Evolutionary conservation across 108 stramenopile genomes (phyloP), one percentile per base, ranked within the genome.

Genomic region (Cylindrotheca closterium): DNA sequence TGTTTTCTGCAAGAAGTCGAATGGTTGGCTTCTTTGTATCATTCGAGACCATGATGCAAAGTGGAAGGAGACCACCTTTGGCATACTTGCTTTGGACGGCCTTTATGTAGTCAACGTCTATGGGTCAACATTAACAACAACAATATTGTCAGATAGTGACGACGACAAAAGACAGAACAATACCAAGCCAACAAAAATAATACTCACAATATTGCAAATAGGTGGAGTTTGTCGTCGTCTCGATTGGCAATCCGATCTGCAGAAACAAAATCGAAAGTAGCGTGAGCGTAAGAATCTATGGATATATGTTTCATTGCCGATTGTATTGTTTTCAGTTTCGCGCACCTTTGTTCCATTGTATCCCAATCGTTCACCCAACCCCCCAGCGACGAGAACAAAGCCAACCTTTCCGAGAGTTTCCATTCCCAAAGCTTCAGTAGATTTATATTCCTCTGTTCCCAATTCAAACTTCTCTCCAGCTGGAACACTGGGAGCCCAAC

Each of bases 21-120:
- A 81, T 58, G 5, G 99, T 99, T 53, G 77, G 79, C 8, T 56
- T 82, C 65, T 98, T 88, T 1, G 99, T 99, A 76, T 99, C 99
- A 51, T 78, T 93, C 12, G 89, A 92, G 5, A 92, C 93, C 99
- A 99, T 99, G 73, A 99, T 99, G 67, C 96, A 96, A 1, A 99
- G 83, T n/a, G 98, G 97, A 32, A 98, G 69, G 31, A 73, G 71
- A 25, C 66, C 58, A 5, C 81, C 89, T 21, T 42, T 47, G 19
- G 71, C 75, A 54, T 86, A 84, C 25, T 82, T 78, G 22, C 67
- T 74, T 76, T 98, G 93, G 45, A 97, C 81, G 22, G 96, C 96
- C 29, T 95, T 73, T 47, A 99, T 98, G 56, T 92, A 88, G 48
- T 94, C 76, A 67, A 83, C 81, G 79, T 98, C 37, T 42, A 15